Base-by-base conservation (phyloP, 768 basidiomycete genomes). In the Gloeophyllum trabeum region DNA sequence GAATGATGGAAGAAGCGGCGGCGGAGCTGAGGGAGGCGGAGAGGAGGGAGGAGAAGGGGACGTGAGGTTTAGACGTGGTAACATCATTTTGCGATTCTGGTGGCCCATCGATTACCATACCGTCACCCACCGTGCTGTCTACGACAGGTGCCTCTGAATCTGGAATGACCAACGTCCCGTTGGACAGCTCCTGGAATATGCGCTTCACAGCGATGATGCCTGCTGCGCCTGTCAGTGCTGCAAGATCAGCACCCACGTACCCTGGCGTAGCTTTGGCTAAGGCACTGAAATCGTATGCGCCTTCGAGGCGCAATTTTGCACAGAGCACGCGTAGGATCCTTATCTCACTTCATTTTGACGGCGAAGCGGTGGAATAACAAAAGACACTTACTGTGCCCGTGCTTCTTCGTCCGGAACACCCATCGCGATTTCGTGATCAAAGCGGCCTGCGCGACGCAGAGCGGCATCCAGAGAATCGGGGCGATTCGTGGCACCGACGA, bases 341-440 rank as follows among this genome's bases (percentile, higher is more conserved):
- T 10, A 2, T 26, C 16, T 35, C 42, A 7, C 24, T 22, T 36
- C 22, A 22, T 18, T 25, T 36, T 34, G n/a, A 35, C 16, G 39
- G 35, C 6, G 14, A 20, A 46, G 20, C 14, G 2, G 14, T 21
- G 35, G 16, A 21, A 41, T 2, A 41, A 36, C 2, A 36, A 39
- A 20, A 4, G 1, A 6, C 19, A 65, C 81, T 50, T 43, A 97
- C 94, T 92, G 84, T 47, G 84, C 82, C 43, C 96, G 70, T 0
- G 83, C 92, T 42, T 79, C 79, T 46, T 96, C 85, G 51, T 93
- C 90, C 2, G 96, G 96, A 3, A 99, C 94, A 10, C 87, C 87
- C 87, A 98, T 92, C 40, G 87, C 84, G 39, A 99, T 97, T 62
- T 99, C 96, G 50, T 93, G 89, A 55, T 98, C 96, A 46, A 99